Percentiles rank a stretch among this genome's conserved stretches.
These are phyloP conservation scores for Cryoendolithus antarcticus DNA, from an alignment of 2,329 filamentous ascomycete genomes.

Conservation along the genomic window DNA sequence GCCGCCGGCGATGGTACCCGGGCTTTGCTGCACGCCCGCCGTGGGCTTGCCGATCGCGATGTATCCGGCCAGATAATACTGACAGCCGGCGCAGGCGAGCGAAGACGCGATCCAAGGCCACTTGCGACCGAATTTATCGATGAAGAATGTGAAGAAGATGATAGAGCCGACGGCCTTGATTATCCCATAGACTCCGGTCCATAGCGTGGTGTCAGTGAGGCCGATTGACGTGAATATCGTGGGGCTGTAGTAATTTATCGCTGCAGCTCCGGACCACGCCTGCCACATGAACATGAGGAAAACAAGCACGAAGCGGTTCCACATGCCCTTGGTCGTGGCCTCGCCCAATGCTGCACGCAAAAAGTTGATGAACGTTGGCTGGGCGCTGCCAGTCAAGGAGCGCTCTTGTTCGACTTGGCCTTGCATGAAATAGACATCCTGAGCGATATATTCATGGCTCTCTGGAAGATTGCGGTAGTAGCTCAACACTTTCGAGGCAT, in stretches of 20 bases:
- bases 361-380: slow-evolving; percentile 18
- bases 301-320: slow-evolving; percentile 28
- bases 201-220: slow-evolving; percentile 23
- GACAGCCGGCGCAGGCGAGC: slow-evolving; percentile 23
- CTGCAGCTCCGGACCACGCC: slow-evolving; percentile 21
- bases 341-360: slow-evolving; percentile 23
- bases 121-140: slow-evolving; percentile 26
- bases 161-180: slow-evolving; percentile 26
- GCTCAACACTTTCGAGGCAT: slow-evolving; percentile 10
- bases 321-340: slow-evolving; percentile 24
- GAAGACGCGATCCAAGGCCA: slow-evolving; percentile 21
- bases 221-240: slow-evolving; percentile 27
- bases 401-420: slow-evolving; percentile 22
- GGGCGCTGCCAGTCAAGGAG: slow-evolving; percentile 16
- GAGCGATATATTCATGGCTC: slow-evolving; percentile 13
- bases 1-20: slow-evolving; percentile 24
- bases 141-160: slow-evolving; percentile 27
- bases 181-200: slow-evolving; percentile 27
- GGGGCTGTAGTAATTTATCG: slow-evolving; percentile 27
- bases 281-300: slow-evolving; percentile 29
- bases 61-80: slow-evolving; percentile 27
- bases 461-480: slow-evolving; percentile 11
- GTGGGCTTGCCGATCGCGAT: slow-evolving; percentile 24
- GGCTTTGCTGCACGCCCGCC: slow-evolving; percentile 17
- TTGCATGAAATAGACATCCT: slow-evolving; percentile 23